Evolutionary conservation across 148 eudicot genomes (phyloP), one percentile per base, ranked within the genome.

Genomic region (Rhododendron ovatum): DNA sequence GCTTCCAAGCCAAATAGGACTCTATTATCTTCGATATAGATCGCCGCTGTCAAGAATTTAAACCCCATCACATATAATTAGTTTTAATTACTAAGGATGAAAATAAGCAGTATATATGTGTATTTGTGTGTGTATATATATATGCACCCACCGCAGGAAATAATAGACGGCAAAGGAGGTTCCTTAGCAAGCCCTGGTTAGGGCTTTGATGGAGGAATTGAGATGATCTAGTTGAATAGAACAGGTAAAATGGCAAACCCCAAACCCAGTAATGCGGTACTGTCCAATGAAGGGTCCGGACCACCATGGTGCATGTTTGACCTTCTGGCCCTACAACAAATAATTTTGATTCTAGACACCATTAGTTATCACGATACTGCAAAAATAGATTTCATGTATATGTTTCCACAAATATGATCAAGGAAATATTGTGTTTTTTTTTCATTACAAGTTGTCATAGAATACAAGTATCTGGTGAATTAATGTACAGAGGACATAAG

Each of bases 181-280:
- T 85, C 88, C 88, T 92, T 17, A 91, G 69, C 61, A 92, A 45
- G 86, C 93, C 90, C 43, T 93, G 96, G 82, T 95, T 86, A 22
- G 99, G 99, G 82, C 98, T 91, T 83, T 93, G 89, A 79, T 97
- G 94, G 89, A 97, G 89, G 87, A 91, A 95, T 75, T 97, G 99
- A 30, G 99, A 94, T 81, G 92, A 89, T 85, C 99, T 90, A 5
- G 99, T 97, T 41, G 99, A 97, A 84, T 93, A 97, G 91, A 97
- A 97, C 86, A 95, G 87, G 91, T 95, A 97, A 88, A 97, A 97
- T 43, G 99, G 99, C 75, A 97, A 88, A 18, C 98, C 98, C 98
- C 99, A 97, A 45, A 97, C 88, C 26, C 91, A 92, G 88, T 97
- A 97, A 85, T 95, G 98, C 8, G 99, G 99, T 80, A 95, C 98